These are phyloP conservation scores for Dryas drummondii DNA, from an alignment of 306 rosid species.

Conservation along the genomic window DNA sequence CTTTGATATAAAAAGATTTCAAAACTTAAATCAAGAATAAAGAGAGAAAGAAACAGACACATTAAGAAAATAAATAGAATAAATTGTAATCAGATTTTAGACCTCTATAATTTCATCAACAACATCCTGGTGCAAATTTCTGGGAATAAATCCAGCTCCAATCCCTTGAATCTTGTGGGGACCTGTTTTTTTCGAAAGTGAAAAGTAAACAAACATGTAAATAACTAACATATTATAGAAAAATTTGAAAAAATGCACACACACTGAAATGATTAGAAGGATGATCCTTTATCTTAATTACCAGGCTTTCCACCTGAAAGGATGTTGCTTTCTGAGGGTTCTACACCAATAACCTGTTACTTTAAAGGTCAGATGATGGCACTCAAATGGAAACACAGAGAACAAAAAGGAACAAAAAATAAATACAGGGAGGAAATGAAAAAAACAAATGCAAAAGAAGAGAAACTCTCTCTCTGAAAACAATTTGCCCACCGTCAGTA, in stretches of 20 bases:
- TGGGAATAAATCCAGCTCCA: constrained; percentile 98
- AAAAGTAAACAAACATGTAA: constrained; percentile 23
- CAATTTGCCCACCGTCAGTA: constrained; percentile 17
- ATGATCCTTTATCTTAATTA: constrained; percentile 39
- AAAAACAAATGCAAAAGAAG: constrained; percentile 15
- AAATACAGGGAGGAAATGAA: neutral
- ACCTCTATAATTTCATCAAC: constrained; percentile 91
- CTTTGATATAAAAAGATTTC: constrained; percentile 8
- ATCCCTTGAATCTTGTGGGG: constrained; percentile 99
- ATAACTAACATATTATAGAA: neutral
- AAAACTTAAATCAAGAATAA: neutral
- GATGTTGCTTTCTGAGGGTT: constrained; percentile 93
- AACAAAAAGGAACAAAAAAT: constrained; percentile 16
- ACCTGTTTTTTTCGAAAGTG: constrained; percentile 51
- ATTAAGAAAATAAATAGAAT: neutral
- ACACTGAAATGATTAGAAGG: constrained; percentile 23
- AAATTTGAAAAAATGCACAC: neutral
- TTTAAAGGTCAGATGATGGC: constrained; percentile 1
- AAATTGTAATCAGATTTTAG: constrained; percentile 4
- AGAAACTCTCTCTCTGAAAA: constrained; percentile 12
- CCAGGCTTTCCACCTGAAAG: constrained; percentile 98
- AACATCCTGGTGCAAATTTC: constrained; percentile 82
- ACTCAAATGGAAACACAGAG: constrained; percentile 11
- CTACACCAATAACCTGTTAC: constrained; percentile 83
- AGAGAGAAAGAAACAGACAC: constrained; percentile 10